Percentiles rank a stretch among this genome's conserved stretches.
Conservation (phyloP, 2,329 filamentous ascomycete species). For the Trichoderma asperellum region DNA sequence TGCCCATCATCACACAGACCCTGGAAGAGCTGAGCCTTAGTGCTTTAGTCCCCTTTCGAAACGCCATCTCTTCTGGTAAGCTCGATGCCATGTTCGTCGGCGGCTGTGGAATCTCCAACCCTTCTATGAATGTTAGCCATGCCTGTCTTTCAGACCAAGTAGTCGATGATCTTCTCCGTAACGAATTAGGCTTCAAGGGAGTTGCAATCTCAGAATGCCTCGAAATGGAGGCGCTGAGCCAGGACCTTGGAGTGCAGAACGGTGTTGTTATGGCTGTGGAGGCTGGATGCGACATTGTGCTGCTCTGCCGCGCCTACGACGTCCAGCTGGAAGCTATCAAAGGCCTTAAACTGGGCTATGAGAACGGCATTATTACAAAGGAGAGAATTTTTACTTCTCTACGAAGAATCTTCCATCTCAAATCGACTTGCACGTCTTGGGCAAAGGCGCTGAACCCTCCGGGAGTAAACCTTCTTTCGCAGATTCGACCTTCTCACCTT, state of each 20-base stretch:
- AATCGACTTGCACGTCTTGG: constrained; percentile 87
- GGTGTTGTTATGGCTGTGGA: constrained; percentile 98
- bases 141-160: constrained; percentile 92
- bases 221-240: constrained; percentile 94
- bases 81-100: constrained; percentile 96
- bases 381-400: constrained; percentile 81
- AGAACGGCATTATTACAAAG: constrained; percentile 85
- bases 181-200: constrained; percentile 85
- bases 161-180: constrained; percentile 85
- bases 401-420: constrained; percentile 76
- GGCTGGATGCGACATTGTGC: constrained; percentile 88
- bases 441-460: constrained; percentile 85
- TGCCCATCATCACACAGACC: constrained; percentile 94
- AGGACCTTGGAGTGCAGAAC: constrained; percentile 95
- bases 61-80: constrained; percentile 79
- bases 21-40: constrained; percentile 90
- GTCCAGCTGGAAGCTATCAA: constrained; percentile 91
- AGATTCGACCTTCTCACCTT: constrained; percentile 81
- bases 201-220: constrained; percentile 94
- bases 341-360: constrained; percentile 83
- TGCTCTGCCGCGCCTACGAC: constrained; percentile 85
- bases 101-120: constrained; percentile 88
- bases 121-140: constrained; percentile 92
- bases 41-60: constrained; percentile 87
- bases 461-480: constrained; percentile 74